These are phyloP conservation scores for Zymoseptoria ardabiliae DNA, from an alignment of 2,329 filamentous ascomycete species.

Conservation along the genomic window DNA sequence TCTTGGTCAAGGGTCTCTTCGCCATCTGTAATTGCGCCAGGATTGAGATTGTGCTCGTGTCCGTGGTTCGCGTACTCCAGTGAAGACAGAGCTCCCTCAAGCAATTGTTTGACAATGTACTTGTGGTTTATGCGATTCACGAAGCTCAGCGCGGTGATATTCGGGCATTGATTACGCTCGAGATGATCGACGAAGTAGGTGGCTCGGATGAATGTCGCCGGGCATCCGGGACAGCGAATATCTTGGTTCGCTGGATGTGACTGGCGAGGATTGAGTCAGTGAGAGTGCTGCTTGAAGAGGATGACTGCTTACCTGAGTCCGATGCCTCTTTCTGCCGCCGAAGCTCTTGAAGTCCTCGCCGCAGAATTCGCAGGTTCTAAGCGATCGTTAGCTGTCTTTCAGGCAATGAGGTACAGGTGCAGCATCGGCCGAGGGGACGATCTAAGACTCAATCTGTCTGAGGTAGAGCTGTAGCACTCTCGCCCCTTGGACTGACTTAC, in stretches of 20 bases:
- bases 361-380: constrained; percentile 45
- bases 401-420: background rate
- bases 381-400: background rate
- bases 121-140: constrained; percentile 45
- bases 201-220: constrained; percentile 41
- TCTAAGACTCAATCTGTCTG: background rate
- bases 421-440: too few relatives aligned
- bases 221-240: constrained; percentile 48
- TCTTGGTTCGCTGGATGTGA: constrained; percentile 43
- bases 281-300: background rate
- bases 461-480: background rate
- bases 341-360: constrained; percentile 49
- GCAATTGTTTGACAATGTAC: constrained; percentile 36
- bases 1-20: constrained; percentile 5
- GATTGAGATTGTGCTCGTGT: background rate
- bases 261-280: background rate
- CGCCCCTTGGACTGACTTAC: constrained; percentile 17
- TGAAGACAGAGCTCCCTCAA: constrained; percentile 23
- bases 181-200: constrained; percentile 47
- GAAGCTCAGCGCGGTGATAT: constrained; percentile 39
- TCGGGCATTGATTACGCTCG: constrained; percentile 44
- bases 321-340: constrained; percentile 45
- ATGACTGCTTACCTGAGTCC: constrained; percentile 39
- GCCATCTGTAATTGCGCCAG: constrained; percentile 1
- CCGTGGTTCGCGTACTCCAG: constrained; percentile 4